These are phyloP conservation scores for Gamsiella multidivaricata DNA, from an alignment of 192 early-diverging fungal genomes.

Conservation along the genomic window DNA sequence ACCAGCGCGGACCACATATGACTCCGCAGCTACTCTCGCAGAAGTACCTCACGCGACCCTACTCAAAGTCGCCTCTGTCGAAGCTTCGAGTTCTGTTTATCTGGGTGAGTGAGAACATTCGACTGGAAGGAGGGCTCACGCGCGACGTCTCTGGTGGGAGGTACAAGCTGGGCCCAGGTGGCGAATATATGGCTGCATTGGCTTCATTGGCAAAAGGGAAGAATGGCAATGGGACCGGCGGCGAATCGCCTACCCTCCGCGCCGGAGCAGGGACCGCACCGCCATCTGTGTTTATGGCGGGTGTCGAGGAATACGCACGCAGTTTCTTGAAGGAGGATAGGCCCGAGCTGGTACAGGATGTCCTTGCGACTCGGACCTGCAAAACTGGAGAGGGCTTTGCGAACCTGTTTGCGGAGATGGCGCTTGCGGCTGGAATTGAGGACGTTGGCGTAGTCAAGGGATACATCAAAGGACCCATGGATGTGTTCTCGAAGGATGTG, in stretches of 20 bases:
- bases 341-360: constrained; percentile 56
- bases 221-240: neutral
- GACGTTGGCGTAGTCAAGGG: constrained; percentile 60
- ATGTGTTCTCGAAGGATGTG: constrained; percentile 43
- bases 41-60: constrained; percentile 75
- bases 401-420: constrained; percentile 64
- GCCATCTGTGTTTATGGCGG: constrained; percentile 21
- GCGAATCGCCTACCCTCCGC: constrained; percentile 1
- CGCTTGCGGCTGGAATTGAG: constrained; percentile 61
- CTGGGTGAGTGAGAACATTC: constrained; percentile 78
- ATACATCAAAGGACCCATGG: constrained; percentile 56
- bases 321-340: constrained; percentile 48
- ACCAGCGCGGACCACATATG: constrained; percentile 66
- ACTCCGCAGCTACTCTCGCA: constrained; percentile 70
- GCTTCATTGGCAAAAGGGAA: neutral
- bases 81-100: constrained; percentile 73
- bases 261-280: constrained; percentile 4
- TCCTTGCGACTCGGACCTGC: constrained; percentile 50
- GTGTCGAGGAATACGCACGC: constrained; percentile 34
- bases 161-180: constrained; percentile 35
- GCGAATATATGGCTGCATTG: constrained; percentile 16
- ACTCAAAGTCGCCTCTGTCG: constrained; percentile 63
- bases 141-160: constrained; percentile 49
- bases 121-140: constrained; percentile 37
- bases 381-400: constrained; percentile 63